phyloP scores from a whole-genome alignment of 2,329 filamentous ascomycete species.

The Ophiocordyceps camponoti-saundersi region DNA sequence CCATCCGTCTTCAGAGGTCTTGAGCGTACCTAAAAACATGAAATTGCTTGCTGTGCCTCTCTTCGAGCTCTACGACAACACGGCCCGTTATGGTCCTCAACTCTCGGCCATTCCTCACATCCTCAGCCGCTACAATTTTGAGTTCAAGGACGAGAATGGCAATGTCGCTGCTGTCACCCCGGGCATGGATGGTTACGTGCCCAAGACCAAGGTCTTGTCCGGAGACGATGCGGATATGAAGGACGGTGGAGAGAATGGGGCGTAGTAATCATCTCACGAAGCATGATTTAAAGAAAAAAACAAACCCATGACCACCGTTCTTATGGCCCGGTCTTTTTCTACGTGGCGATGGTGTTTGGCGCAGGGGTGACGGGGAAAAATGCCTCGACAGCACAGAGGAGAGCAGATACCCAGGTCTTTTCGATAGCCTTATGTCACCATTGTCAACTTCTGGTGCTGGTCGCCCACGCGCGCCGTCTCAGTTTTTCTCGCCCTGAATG shows the following conservation, averaged over 20 bases:
- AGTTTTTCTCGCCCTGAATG: conserved; percentile 69
- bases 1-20: conserved; percentile 45
- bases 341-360: conserved; percentile 20
- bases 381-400: conserved; percentile 3
- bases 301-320: not conserved
- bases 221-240: conserved; percentile 46
- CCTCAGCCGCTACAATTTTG: conserved; percentile 89
- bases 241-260: conserved; percentile 31
- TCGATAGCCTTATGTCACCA: not conserved
- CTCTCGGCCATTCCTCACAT: conserved; percentile 92
- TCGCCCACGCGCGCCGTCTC: conserved; percentile 1
- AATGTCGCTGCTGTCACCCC: conserved; percentile 76
- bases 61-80: conserved; percentile 98
- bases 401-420: not conserved
- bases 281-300: not conserved
- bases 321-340: conserved; percentile 5
- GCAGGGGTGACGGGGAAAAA: conserved; percentile 5
- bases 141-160: conserved; percentile 88
- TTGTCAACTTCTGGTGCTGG: not conserved
- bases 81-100: conserved; percentile 83
- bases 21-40: conserved; percentile 98
- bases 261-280: conserved; percentile 8
- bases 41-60: conserved; percentile 92
- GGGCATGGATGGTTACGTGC: conserved; percentile 45
- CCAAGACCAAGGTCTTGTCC: conserved; percentile 49